Percentiles rank a stretch among this genome's conserved stretches.
Evolutionary conservation across 768 basidiomycete species (phyloP).

Genomic region (Macrolepiota albuminosa): DNA sequence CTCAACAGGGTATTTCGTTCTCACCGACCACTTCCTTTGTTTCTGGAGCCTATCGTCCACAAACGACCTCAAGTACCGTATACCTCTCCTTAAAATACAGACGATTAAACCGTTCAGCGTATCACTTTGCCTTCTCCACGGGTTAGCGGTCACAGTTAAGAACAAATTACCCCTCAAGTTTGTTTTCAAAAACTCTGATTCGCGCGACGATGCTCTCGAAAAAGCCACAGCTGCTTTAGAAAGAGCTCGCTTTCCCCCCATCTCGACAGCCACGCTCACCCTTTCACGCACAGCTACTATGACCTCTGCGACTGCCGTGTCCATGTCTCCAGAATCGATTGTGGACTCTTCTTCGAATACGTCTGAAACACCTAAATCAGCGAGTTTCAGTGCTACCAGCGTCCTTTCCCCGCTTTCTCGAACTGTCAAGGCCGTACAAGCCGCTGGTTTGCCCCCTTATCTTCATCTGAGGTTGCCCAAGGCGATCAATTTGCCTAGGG

Average conservation of each 20-base stretch:
- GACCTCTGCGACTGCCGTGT: background rate
- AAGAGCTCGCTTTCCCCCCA: conserved; percentile 9
- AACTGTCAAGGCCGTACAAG: conserved; percentile 26
- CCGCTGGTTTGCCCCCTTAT: conserved; percentile 23
- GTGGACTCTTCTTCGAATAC: background rate
- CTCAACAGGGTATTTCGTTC: conserved; percentile 37
- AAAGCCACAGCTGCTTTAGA: conserved; percentile 24
- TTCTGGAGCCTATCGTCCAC: conserved; percentile 44
- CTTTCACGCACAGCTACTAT: background rate
- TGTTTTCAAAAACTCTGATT: conserved; percentile 37
- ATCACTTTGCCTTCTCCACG: conserved; percentile 24
- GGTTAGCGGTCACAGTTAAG: conserved; percentile 39
- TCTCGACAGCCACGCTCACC: conserved; percentile 2
- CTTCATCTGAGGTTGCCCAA: conserved; percentile 34
- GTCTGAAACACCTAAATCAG: background rate
- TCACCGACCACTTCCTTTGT: conserved; percentile 33
- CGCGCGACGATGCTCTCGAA: conserved; percentile 40
- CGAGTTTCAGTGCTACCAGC: conserved; percentile 26
- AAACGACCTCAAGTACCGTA: conserved; percentile 36
- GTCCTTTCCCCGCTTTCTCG: conserved; percentile 44
- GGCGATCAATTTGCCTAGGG: conserved; percentile 42
- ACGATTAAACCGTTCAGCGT: conserved; percentile 29
- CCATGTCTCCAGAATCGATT: background rate
- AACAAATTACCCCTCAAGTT: conserved; percentile 45
- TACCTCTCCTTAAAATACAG: conserved; percentile 36